These are phyloP conservation scores for Kurtzmaniella quercitrusa DNA, from an alignment of 1,139 yeast genomes.

Conservation along the genomic window DNA sequence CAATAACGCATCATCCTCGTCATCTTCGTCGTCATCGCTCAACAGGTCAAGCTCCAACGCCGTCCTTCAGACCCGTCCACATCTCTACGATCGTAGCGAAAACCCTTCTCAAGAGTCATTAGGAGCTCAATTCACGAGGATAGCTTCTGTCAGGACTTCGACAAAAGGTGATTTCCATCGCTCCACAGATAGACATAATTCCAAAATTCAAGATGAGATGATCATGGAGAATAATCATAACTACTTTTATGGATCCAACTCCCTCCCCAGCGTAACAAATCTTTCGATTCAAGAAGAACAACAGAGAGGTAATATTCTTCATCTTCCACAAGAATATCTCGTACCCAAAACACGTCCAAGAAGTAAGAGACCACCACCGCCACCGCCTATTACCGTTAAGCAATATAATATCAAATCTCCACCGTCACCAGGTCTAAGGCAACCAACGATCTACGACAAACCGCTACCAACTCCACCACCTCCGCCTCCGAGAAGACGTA, in stretches of 20 bases:
- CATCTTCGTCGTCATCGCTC: slow-evolving; percentile 7
- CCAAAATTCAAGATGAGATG: slow-evolving; percentile 7
- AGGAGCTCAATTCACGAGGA: slow-evolving; percentile 25
- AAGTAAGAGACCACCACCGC: not conserved
- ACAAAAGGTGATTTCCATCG: slow-evolving; percentile 35
- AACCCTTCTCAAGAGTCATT: slow-evolving; percentile 22
- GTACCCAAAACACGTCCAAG: not conserved
- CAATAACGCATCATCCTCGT: slow-evolving; percentile 5
- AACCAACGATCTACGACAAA: not conserved
- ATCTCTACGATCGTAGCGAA: slow-evolving; percentile 2
- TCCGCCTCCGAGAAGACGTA: slow-evolving; percentile 19
- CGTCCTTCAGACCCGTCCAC: slow-evolving; percentile 3
- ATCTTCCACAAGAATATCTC: slow-evolving; percentile 35
- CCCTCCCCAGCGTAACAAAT: slow-evolving; percentile 8
- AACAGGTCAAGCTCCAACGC: not conserved
- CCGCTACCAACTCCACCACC: slow-evolving; percentile 39
- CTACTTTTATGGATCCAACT: slow-evolving; percentile 14
- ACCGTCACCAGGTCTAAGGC: not conserved
- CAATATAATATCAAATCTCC: not conserved
- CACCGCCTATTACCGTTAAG: not conserved
- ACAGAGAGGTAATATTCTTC: slow-evolving; percentile 14
- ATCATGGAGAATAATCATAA: slow-evolving; percentile 19
- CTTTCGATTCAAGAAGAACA: slow-evolving; percentile 8
- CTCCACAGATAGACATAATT: slow-evolving; percentile 31
- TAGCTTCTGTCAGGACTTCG: slow-evolving; percentile 38